Conservation (phyloP, 2,329 filamentous ascomycete species). For the Curvularia eragrostidis region DNA sequence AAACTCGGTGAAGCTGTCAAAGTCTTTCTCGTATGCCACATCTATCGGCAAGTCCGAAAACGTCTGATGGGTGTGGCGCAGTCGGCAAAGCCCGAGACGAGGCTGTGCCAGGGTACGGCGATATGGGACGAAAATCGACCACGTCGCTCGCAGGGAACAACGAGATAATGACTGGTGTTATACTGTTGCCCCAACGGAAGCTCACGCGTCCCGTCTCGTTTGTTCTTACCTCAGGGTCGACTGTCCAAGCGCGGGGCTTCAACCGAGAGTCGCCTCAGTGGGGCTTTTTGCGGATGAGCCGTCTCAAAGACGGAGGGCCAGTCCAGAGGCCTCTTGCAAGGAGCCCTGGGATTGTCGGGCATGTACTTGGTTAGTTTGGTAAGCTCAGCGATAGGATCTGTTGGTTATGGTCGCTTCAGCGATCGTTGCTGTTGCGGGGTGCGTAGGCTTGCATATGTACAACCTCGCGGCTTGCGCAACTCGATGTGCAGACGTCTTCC, state of each 20-base stretch:
- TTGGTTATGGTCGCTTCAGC: slow-evolving; percentile 39
- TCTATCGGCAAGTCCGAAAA: slow-evolving; percentile 39
- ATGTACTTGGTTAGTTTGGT: slow-evolving; percentile 14
- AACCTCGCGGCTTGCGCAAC: slow-evolving; percentile 34
- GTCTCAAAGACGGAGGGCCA: slow-evolving; percentile 30
- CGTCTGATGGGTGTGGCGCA: slow-evolving; percentile 32
- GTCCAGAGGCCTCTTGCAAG: slow-evolving; percentile 28
- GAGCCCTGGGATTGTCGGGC: slow-evolving; percentile 27
- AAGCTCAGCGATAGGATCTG: slow-evolving; percentile 24
- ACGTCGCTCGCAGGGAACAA: slow-evolving; percentile 34
- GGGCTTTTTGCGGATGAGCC: slow-evolving; percentile 38
- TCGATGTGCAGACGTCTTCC: slow-evolving; percentile 30
- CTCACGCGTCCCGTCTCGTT: slow-evolving; percentile 38
- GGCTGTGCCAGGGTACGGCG: slow-evolving; percentile 41
- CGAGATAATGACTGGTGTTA: slow-evolving; percentile 36
- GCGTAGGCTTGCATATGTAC: slow-evolving; percentile 44
- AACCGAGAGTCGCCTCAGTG: slow-evolving; percentile 41
- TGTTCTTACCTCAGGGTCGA: slow-evolving; percentile 33
- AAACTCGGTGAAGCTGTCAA: slow-evolving; percentile 40
- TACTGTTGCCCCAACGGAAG: slow-evolving; percentile 30
- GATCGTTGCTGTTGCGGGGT: slow-evolving; percentile 37
- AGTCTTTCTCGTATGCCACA: slow-evolving; percentile 33
- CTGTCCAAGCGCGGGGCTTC: slow-evolving; percentile 40
- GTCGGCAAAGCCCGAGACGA: slow-evolving; percentile 42
- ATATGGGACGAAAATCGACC: slow-evolving; percentile 31